Percentiles rank a stretch among this genome's conserved stretches.
Conservation (phyloP, 257 asterid species). For the Solanum paucissectum region DNA sequence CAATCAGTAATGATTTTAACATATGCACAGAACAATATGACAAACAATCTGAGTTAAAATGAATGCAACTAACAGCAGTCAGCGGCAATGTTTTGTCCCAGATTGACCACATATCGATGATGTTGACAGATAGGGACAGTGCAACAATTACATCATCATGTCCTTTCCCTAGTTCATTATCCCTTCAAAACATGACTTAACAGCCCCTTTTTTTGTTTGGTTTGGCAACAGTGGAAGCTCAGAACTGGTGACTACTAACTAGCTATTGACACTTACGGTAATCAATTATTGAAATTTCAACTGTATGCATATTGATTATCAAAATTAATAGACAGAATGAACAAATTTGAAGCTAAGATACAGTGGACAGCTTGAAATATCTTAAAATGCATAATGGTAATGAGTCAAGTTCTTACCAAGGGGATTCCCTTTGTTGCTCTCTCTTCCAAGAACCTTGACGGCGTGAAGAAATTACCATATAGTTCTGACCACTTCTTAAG, state of each 20-base stretch:
- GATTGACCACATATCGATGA: neutral
- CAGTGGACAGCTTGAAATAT: neutral
- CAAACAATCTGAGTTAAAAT: neutral
- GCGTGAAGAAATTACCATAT: slow-evolving; percentile 71
- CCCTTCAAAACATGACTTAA: neutral
- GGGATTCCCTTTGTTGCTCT: slow-evolving; percentile 84
- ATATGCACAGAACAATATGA: neutral
- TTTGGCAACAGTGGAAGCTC: neutral
- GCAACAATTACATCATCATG: neutral
- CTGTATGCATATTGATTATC: neutral
- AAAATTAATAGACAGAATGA: neutral
- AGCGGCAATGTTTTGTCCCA: neutral
- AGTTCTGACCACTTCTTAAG: slow-evolving; percentile 65
- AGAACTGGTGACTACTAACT: neutral
- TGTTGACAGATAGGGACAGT: neutral
- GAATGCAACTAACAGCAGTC: neutral
- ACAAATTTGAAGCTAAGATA: neutral
- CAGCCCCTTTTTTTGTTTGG: neutral
- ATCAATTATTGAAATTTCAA: neutral
- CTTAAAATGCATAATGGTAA: neutral
- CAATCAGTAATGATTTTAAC: neutral
- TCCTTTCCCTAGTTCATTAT: neutral
- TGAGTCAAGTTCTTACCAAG: slow-evolving; percentile 42
- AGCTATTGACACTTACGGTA: neutral
- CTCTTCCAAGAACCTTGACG: slow-evolving; percentile 82